Evolutionary conservation across 495 filamentous ascomycete species (phyloP), one percentile per base, ranked within the genome.

Genomic region (Lindgomyces ingoldianus): DNA sequence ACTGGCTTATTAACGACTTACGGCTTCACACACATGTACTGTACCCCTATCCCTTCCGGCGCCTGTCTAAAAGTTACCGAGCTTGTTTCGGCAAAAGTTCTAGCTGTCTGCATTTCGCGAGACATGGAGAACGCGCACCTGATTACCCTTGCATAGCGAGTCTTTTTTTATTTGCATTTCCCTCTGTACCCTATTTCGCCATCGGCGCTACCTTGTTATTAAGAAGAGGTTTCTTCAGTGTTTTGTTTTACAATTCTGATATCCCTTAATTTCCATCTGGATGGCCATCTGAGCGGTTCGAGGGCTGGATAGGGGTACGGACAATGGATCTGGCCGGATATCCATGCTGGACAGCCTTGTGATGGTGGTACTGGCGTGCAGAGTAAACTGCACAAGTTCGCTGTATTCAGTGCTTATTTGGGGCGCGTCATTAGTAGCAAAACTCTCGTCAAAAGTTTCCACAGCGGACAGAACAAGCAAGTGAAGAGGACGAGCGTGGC

Each of bases 121-220:
- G 8, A 21, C 25, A 47, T 55, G 51, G 29, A 42, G 51, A 24
- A 52, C 26, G 49, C 39, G 53, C 51, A 46, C 33, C 54, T 39
- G 39, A 58, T 41, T 68, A 53, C 62, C 67, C 60, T 60, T 67
- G 68, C 68, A 70, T 70, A 70, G 68, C 63, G 68, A 60, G 45
- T 60, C 47, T 1, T 69, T 65, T 27, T 45, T 45, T 27, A 41
- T 55, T 61, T 29, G 67, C 65, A 64, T 64, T 39, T 61, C 60
- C 57, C 57, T 50, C 47, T 63, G 53, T 70, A 70, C 49, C 68
- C 22, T 70, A 59, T 58, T 30, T 45, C 21, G 53, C 47, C 25
- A 59, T 58, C 58, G 25, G 26, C 52, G 18, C 18, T 62, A 18
- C 57, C 19, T 59, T 53, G 57, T 55, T 21, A 22, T 30, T 26